phyloP scores from a whole-genome alignment of 2,329 filamentous ascomycete species.

The Albifimbria verrucaria region DNA sequence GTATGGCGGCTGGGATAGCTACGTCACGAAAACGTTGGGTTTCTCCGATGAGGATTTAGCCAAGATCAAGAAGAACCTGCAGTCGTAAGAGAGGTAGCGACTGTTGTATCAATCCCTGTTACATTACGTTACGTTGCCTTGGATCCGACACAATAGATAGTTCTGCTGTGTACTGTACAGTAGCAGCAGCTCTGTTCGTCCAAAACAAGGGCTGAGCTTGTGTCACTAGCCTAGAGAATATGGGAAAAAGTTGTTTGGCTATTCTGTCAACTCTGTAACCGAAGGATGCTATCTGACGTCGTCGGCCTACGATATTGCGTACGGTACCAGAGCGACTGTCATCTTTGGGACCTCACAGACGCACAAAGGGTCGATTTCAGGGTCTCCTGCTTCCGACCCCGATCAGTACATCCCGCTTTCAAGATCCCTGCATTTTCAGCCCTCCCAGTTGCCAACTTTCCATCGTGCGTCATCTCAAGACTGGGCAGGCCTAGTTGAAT shows the following conservation, averaged over 20 bases:
- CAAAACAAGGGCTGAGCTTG: no score
- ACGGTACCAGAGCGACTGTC: neutral
- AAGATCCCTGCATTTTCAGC: neutral
- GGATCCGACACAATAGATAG: no score
- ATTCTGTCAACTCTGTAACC: no score
- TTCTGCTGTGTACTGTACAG: no score
- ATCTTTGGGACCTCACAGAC: neutral
- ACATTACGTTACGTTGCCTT: no score
- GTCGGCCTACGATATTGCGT: neutral
- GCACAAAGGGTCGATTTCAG: neutral
- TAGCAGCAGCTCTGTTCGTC: no score
- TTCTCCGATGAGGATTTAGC: slow-evolving; percentile 43
- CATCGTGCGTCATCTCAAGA: neutral
- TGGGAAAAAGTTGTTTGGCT: no score
- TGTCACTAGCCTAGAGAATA: no score
- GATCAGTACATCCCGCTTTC: neutral
- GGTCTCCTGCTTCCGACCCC: neutral
- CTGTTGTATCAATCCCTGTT: no score
- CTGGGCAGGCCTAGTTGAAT: no score
- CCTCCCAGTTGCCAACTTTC: neutral
- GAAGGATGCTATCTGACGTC: neutral
- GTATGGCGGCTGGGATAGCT: slow-evolving; percentile 48
- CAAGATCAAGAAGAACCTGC: slow-evolving; percentile 45
- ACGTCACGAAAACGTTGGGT: slow-evolving; percentile 41
- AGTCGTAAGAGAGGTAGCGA: neutral